Evolutionary conservation across 2,329 filamentous ascomycete genomes (phyloP), one percentile per base, ranked within the genome.

Genomic region (Plectosphaerella plurivora): DNA sequence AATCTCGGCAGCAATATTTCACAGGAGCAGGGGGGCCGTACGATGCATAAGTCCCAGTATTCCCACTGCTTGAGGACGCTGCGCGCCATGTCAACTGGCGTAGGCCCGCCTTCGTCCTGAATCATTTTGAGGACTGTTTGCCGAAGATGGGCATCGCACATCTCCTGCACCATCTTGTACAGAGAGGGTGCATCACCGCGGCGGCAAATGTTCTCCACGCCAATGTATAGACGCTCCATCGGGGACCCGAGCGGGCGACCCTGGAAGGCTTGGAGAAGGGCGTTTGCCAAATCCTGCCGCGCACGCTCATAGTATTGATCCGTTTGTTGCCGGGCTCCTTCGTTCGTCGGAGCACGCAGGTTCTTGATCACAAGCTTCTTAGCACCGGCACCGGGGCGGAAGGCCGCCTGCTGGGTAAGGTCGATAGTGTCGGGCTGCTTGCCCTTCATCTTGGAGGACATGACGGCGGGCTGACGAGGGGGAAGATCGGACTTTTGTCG

Each of bases 351-450:
- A 16, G 78, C 78, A 54, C 87, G 84, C 57, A 97, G 79, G 66
- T 97, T 97, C 80, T 96, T 96, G 62, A 99, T 89, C n/a, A 93
- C 82, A 45, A 99, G 81, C 70, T 88, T 92, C 76, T 88, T 92
- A 18, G 90, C 86, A 33, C 91, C 91, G 11, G 79, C 77, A 62
- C 89, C 84, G 12, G 90, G 86, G 60, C 87, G 88, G 64, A 92
- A 89, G 49, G 73, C 69, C 18, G 68, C 63, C 22, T 55, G 58
- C 53, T 62, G 60, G 44, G 67, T 66, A 22, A 69, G 60, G 54
- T 73, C 69, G 53, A 69, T 57, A 20, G 62, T 63, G 51, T 73
- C 69, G 57, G 68, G 70, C 49, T 70, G 61, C 61, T 72, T 73
- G 58, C 69, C 71, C 61, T 65, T 65, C 58, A 67, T 67, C 63